phyloP scores from a whole-genome alignment of 2,329 filamentous ascomycete species.

The Penicillium sp. region DNA sequence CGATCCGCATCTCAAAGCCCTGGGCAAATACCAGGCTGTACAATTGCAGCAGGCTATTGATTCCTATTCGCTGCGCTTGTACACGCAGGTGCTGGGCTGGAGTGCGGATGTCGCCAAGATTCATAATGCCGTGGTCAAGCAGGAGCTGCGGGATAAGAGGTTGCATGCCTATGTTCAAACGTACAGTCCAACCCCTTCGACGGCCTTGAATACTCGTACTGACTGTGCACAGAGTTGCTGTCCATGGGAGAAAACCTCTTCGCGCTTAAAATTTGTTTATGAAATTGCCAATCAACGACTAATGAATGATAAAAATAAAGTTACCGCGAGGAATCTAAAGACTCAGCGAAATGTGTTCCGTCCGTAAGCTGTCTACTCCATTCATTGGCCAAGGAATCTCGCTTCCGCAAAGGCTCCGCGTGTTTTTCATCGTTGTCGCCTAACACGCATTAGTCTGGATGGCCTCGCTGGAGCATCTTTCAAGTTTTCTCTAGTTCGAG shows the following conservation, averaged over 20 bases:
- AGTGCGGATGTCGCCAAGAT: constrained; percentile 13
- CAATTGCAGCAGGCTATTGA: constrained; percentile 18
- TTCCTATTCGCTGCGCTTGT: constrained; percentile 17
- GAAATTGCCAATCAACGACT: not conserved
- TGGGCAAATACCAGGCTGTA: constrained; percentile 16
- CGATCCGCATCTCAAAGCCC: constrained; percentile 13
- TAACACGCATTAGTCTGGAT: too few relatives aligned
- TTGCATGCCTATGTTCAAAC: constrained; percentile 19
- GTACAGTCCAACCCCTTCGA: constrained; percentile 6
- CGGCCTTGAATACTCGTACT: constrained; percentile 3
- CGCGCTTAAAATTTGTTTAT: not conserved
- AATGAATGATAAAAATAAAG: not conserved
- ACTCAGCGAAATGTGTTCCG: too few relatives aligned
- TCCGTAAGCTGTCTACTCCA: too few relatives aligned
- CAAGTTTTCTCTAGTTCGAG: too few relatives aligned
- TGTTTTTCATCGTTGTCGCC: too few relatives aligned
- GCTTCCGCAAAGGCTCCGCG: too few relatives aligned
- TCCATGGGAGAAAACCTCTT: constrained; percentile 14
- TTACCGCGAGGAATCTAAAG: not conserved
- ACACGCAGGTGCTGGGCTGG: constrained; percentile 19
- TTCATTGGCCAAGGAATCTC: too few relatives aligned
- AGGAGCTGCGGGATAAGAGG: constrained; percentile 14
- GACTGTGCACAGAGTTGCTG: constrained; percentile 11
- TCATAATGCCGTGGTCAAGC: constrained; percentile 17
- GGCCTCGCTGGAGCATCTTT: too few relatives aligned